Evolutionary conservation across 208 protist species (phyloP), one percentile per base, ranked within the genome.

Genomic region (Blastocrithidia nonstop): DNA sequence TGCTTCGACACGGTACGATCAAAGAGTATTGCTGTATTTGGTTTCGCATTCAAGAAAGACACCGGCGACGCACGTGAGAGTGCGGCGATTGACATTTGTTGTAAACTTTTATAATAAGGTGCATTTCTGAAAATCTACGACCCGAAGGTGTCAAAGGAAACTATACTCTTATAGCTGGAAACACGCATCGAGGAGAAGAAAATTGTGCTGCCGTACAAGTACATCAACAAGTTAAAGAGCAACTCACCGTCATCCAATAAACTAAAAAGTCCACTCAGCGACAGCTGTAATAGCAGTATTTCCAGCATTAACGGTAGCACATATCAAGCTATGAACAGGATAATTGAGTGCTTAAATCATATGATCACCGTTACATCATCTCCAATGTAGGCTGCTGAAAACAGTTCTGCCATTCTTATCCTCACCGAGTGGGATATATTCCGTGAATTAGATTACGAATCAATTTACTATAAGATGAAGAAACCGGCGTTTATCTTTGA

Each of bases 391-490:
- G 79, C 89, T 13, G 59, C 65, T 8, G 53, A 74, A 11, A 67
- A 62, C 22, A 66, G 91, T 23, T 74, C 95, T 54, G 94, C 90
- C 6, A 56, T 98, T 24, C 51, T 85, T n/a, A 57, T 98, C 33
- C 50, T 95, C 16, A 99, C 96, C n/a, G 96, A 99, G 53, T 99
- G 96, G 96, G 85, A 97, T 55, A 93, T 96, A 63, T 98, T 98
- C 69, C 71, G 33, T 45, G 58, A 25, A 25, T 63, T 91, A 33
- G 79, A 97, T 63, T 97, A 88, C 56, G 3, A 58, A 13, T 50
- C 36, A 2, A 71, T 96, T 29, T 98, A 92, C 55, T 56, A 73
- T 4, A 35, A 25, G 6, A 98, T 99, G 96, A 26, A 59, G 15
- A 93, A 96, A 54, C 96, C 96, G 1, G 84, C 94, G 27, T 95